Evolutionary conservation across 2,329 filamentous ascomycete genomes (phyloP), one percentile per base, ranked within the genome.

Genomic region (Hymenoscyphus scutula): DNA sequence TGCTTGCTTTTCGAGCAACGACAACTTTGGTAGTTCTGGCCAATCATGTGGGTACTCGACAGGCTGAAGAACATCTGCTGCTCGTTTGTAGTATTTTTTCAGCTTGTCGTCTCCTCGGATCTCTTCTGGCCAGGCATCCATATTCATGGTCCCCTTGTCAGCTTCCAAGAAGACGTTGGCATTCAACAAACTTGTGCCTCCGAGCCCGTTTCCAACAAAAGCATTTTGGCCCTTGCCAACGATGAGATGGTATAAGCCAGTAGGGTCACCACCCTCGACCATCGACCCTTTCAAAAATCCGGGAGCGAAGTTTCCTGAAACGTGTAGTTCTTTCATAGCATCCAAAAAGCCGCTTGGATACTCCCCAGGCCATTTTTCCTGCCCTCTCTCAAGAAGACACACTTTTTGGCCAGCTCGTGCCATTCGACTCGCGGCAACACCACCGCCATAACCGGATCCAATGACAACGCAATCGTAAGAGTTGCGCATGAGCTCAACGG

Each of bases 381-480:
- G 77, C 1, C 87, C 88, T 19, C 84, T 77, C 71, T 90, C 88
- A 0, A 90, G 77, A 19, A 90, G 74, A 64, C 86, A 89, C 1
- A 90, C 87, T 1, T 77, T 81, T 70, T 87, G 79, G 2, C 78
- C 82, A 1, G 82, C 82, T 60, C 87, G 80, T 2, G 86, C 82
- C 81, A 89, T 85, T 11, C 86, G 80, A 25, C 84, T 84, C 0
- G 87, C 87, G 2, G 87, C 87, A 23, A 90, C 83, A 27, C 82
- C 84, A 45, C 85, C 87, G 27, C 88, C 88, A 72, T 90, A 90
- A 1, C 88, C 88, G 10, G 86, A 89, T 1, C 88, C 87, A 62
- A 90, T 84, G 32, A 90, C 84, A 11, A 90, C 81, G 45, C 83
- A 83, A 74, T 90, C 87, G 67, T 90, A 90, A 6, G 76, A 76